Evolutionary conservation across 169 alveolate genomes (phyloP).

Genomic region (Pseudocohnilembus persalinus): DNA sequence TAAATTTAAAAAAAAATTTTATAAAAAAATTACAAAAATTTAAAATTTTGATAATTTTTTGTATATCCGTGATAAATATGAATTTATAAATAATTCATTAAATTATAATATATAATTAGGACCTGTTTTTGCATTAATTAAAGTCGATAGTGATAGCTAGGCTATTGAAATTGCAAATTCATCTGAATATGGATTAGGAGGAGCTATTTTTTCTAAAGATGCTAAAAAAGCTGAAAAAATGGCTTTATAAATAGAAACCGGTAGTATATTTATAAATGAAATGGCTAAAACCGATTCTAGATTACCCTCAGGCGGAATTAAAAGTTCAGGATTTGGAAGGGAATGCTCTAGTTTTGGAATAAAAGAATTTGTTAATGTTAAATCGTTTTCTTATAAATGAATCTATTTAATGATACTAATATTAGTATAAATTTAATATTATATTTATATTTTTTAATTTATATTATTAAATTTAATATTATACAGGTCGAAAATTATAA

Average conservation of each 20-base stretch:
- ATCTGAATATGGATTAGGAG: conserved; percentile 49
- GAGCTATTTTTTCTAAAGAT: conserved; percentile 40
- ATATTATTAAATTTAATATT: too few relatives aligned
- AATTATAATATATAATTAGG: too few relatives aligned
- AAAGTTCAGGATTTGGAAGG: conserved; percentile 61
- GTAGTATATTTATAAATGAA: conserved; percentile 54
- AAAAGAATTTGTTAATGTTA: conserved; percentile 46
- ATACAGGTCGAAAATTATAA: too few relatives aligned
- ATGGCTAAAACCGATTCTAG: conserved; percentile 48
- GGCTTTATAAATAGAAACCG: conserved; percentile 53
- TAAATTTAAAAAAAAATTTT: too few relatives aligned
- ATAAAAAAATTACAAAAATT: too few relatives aligned
- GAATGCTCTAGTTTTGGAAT: conserved; percentile 57
- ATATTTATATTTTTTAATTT: too few relatives aligned
- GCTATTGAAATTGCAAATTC: conserved; percentile 50
- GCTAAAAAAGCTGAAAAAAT: conserved; percentile 36
- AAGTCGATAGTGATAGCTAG: conserved; percentile 27
- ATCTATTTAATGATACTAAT: too few relatives aligned
- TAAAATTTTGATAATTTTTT: too few relatives aligned
- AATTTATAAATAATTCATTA: too few relatives aligned
- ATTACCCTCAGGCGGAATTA: conserved; percentile 64
- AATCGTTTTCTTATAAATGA: conserved; percentile 40
- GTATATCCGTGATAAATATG: too few relatives aligned
- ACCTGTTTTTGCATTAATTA: conserved; percentile 49
- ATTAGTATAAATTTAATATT: too few relatives aligned